phyloP scores from a whole-genome alignment of 257 asterid species.

The Lavandula angustifolia region DNA sequence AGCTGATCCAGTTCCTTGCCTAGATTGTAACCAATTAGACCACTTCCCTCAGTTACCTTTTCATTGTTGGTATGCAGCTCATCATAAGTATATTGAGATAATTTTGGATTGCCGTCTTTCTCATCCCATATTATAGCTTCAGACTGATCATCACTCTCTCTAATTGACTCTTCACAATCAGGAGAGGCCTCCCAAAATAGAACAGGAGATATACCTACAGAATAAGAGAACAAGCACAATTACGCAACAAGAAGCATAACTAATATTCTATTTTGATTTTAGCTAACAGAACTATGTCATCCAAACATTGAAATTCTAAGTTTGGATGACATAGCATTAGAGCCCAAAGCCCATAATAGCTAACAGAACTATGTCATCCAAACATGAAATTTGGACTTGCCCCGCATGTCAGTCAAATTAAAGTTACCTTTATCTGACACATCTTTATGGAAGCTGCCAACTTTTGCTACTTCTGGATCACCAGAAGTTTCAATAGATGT shows the following conservation, averaged over 20 bases:
- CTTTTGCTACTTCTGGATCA: slow-evolving; percentile 23
- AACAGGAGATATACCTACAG: slow-evolving; percentile 31
- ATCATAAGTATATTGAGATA: slow-evolving; percentile 26
- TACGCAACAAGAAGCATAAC: not conserved
- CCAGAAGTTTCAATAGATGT: slow-evolving; percentile 4
- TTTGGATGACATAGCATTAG: too few species aligned
- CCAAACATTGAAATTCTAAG: not conserved
- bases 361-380: not conserved
- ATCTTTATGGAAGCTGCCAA: slow-evolving; percentile 10
- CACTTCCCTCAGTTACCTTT: slow-evolving; percentile 3
- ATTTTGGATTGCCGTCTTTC: slow-evolving; percentile 15
- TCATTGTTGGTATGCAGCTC: slow-evolving; percentile 21
- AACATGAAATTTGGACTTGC: not conserved
- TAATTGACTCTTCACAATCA: slow-evolving; percentile 21
- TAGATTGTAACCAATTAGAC: slow-evolving; percentile 6
- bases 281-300: not conserved
- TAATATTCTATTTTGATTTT: not conserved
- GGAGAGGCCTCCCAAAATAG: slow-evolving; percentile 13
- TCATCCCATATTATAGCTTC: slow-evolving; percentile 26
- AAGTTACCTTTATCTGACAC: not conserved
- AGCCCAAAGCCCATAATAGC: not conserved
- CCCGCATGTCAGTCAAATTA: slow-evolving; percentile 19
- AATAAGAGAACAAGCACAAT: not conserved
- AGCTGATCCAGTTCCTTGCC: slow-evolving; percentile 13
- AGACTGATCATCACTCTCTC: slow-evolving; percentile 25